Conservation (phyloP, 176 grass and related monocot species). For the Eremochloa ophiuroides region DNA sequence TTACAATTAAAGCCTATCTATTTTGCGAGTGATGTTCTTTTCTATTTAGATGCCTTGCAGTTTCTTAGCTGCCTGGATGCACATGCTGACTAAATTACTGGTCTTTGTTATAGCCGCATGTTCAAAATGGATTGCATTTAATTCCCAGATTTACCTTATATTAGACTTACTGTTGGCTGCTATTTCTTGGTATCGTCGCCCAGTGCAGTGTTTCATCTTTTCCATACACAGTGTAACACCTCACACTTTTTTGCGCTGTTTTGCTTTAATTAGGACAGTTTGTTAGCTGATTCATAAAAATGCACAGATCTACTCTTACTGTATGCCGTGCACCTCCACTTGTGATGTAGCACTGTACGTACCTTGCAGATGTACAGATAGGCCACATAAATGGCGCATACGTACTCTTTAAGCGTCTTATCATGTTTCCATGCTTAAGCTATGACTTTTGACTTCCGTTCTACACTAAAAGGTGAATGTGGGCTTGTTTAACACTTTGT, state of each 20-base stretch:
- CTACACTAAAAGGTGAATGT: not conserved
- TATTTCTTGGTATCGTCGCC: conserved; percentile 9
- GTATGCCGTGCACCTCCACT: conserved; percentile 6
- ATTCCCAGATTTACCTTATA: not conserved
- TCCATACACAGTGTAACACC: not conserved
- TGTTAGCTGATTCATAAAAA: conserved; percentile 38
- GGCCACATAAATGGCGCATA: conserved; percentile 20
- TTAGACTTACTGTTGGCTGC: conserved; percentile 9
- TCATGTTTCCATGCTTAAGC: conserved; percentile 16
- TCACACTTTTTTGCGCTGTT: not conserved
- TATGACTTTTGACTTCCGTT: not conserved
- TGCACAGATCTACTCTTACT: conserved; percentile 27
- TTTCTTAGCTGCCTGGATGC: not conserved
- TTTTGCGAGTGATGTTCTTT: not conserved
- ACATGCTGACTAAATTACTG: not conserved
- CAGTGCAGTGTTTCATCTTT: not conserved
- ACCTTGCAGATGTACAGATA: conserved; percentile 16
- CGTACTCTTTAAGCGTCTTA: conserved; percentile 19
- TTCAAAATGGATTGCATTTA: conserved; percentile 21
- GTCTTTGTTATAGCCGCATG: not conserved
- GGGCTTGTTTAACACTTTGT: not conserved
- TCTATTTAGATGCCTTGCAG: not conserved
- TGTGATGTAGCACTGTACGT: conserved; percentile 21
- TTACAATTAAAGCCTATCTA: not conserved
- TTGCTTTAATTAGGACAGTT: conserved; percentile 37